Evolutionary conservation across 352 stramenopile genomes (phyloP), one percentile per base, ranked within the genome.

Genomic region (Plasmopara muralis): DNA sequence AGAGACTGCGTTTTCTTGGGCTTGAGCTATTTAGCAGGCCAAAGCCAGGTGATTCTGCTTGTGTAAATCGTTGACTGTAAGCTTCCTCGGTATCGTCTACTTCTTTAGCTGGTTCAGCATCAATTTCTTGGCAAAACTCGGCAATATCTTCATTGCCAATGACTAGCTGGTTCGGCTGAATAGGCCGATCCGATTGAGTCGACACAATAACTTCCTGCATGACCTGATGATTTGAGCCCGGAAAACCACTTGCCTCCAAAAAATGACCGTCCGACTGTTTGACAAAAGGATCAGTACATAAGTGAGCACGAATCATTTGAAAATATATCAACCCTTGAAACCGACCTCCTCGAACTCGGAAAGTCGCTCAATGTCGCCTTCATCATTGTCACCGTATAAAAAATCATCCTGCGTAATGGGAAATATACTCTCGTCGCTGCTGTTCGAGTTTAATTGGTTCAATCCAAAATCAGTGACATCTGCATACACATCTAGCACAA

Each of bases 201-300:
- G 62, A 61, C 14, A 67, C 64, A 55, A 77, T 74, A 14, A 77
- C 72, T 34, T 77, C 64, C 46, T 83, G 79, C 78, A 91, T 89
- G 25, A 86, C 78, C 42, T 87, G 76, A 25, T 91, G 81, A 37
- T 89, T 88, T 8, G 81, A 89, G 51, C 89, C 81, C 14, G 88
- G 58, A n/a, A 89, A 83, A 2, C 73, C 75, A 60, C 69, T 88
- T 4, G 81, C 79, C 45, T 88, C 77, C 43, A 89, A 58, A 44
- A 91, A 89, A 14, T 78, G 73, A 38, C 68, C 74, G 29, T 91
- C 81, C 15, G 76, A 74, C 80, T 90, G 37, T 12, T 57, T 3
- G n/a, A 42, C 2, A 57, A 0, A 45, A 41, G 14, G 28, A 16
- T 39, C 42, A 33, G 43, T 39, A 39, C 37, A 18, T 41, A 25